Percentiles rank a stretch among this genome's conserved stretches.
Conservation (phyloP, 495 filamentous ascomycete species). For the Aspergillus incahuasiensis region DNA sequence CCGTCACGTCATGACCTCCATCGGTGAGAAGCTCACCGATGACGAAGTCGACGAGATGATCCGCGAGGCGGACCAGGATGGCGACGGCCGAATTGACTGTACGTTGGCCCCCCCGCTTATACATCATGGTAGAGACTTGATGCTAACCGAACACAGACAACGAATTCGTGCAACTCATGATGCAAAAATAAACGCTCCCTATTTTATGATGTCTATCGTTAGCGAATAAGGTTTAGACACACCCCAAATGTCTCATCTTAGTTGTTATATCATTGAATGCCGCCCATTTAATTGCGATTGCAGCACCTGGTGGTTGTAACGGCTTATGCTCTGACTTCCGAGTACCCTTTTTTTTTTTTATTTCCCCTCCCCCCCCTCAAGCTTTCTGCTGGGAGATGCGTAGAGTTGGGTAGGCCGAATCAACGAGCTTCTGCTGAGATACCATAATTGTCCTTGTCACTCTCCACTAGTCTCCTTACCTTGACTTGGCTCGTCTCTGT, state of each 20-base stretch:
- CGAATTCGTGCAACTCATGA: conserved; percentile 99
- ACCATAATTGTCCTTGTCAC: background rate
- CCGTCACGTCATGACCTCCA: conserved; percentile 98
- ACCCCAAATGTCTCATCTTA: conserved; percentile 20
- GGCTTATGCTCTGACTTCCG: conserved; percentile 24
- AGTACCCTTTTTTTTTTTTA: conserved; percentile 17
- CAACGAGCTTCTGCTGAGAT: conserved; percentile 5
- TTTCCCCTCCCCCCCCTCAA: too few relatives aligned
- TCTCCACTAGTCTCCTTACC: background rate
- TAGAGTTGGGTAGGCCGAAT: conserved; percentile 10
- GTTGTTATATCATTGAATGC: conserved; percentile 27
- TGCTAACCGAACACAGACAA: conserved; percentile 64
- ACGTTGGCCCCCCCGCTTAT: conserved; percentile 14
- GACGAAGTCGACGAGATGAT: conserved; percentile 99
- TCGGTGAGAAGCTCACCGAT: conserved; percentile 98
- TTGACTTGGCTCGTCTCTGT: background rate
- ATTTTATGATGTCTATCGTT: conserved; percentile 24
- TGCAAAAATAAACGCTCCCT: conserved; percentile 82
- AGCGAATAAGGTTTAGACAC: conserved; percentile 29
- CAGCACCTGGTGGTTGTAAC: conserved; percentile 25
- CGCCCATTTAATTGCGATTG: conserved; percentile 26
- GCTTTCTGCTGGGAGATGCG: background rate
- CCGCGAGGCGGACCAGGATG: conserved; percentile 97
- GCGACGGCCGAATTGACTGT: conserved; percentile 98
- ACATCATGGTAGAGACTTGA: background rate